Evolutionary conservation across 306 rosid species (phyloP).

Genomic region (Cyclanthera cordifolia): DNA sequence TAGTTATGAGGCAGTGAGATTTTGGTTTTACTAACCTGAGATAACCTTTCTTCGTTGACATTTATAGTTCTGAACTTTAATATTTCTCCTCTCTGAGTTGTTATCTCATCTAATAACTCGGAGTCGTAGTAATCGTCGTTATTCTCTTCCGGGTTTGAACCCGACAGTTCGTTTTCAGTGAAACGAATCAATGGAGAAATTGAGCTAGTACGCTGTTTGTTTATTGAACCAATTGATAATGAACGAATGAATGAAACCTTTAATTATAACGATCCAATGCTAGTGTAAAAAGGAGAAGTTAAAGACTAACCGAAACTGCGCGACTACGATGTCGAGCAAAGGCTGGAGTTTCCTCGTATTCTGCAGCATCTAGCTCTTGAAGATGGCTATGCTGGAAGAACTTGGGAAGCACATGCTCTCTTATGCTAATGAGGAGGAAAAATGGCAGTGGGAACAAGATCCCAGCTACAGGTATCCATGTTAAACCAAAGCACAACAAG

Average conservation of each 20-base stretch:
- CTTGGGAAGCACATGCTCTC: constrained; percentile 29
- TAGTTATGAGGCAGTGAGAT: background rate
- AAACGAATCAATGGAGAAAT: too few relatives aligned
- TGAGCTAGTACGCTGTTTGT: too few relatives aligned
- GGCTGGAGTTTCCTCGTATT: constrained; percentile 24
- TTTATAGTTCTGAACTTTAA: constrained; percentile 56
- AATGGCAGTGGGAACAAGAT: constrained; percentile 43
- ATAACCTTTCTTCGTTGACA: constrained; percentile 33
- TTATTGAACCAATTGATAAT: too few relatives aligned
- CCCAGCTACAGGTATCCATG: constrained; percentile 44
- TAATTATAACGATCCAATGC: background rate
- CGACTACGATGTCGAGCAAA: constrained; percentile 25
- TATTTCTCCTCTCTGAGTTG: constrained; percentile 66
- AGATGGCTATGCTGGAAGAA: constrained; percentile 28
- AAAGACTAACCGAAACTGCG: constrained; percentile 17
- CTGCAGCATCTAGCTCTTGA: constrained; percentile 36
- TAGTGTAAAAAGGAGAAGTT: background rate
- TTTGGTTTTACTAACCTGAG: constrained; percentile 32
- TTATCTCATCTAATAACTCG: constrained; percentile 75
- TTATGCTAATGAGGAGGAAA: constrained; percentile 32
- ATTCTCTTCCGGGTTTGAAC: constrained; percentile 17
- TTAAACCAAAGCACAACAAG: constrained; percentile 32
- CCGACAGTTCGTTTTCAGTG: background rate
- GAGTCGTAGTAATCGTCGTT: constrained; percentile 44
- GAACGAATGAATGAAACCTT: too few relatives aligned